These are phyloP conservation scores for Penicillium crystallinum DNA, from an alignment of 495 filamentous ascomycete species.

Conservation along the genomic window DNA sequence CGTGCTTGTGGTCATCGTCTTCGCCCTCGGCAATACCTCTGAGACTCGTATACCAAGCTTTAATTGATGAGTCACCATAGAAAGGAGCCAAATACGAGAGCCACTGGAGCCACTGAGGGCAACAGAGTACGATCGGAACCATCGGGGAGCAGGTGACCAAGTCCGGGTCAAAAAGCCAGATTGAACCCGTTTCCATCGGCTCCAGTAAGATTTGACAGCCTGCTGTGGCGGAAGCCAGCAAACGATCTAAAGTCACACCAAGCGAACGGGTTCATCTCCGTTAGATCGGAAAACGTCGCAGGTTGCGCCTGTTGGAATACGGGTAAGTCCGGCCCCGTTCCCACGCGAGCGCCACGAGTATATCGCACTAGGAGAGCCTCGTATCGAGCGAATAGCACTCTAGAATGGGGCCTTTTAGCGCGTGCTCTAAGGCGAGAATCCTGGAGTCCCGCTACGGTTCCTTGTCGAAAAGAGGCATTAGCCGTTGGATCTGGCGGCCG, in stretches of 20 bases:
- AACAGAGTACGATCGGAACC: neutral
- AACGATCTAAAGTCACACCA: conserved; percentile 21
- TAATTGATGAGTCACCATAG: neutral
- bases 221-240: conserved; percentile 13
- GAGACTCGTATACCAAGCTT: neutral
- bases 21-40: neutral
- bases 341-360: conserved; percentile 7
- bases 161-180: conserved; percentile 5
- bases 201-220: conserved; percentile 10
- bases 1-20: neutral
- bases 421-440: neutral
- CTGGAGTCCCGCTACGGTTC: conserved; percentile 7
- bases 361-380: conserved; percentile 1
- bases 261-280: neutral
- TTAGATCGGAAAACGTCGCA: conserved; percentile 11
- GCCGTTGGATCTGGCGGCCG: conserved; percentile 8
- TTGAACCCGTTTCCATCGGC: neutral
- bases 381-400: conserved; percentile 2
- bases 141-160: conserved; percentile 14
- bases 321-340: conserved; percentile 2
- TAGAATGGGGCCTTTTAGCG: neutral
- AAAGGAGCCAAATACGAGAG: neutral
- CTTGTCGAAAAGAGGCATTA: conserved; percentile 2
- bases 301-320: conserved; percentile 1
- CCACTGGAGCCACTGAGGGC: neutral